These are phyloP conservation scores for Colletotrichum sp. DNA, from an alignment of 2,329 filamentous ascomycete genomes.

Conservation along the genomic window DNA sequence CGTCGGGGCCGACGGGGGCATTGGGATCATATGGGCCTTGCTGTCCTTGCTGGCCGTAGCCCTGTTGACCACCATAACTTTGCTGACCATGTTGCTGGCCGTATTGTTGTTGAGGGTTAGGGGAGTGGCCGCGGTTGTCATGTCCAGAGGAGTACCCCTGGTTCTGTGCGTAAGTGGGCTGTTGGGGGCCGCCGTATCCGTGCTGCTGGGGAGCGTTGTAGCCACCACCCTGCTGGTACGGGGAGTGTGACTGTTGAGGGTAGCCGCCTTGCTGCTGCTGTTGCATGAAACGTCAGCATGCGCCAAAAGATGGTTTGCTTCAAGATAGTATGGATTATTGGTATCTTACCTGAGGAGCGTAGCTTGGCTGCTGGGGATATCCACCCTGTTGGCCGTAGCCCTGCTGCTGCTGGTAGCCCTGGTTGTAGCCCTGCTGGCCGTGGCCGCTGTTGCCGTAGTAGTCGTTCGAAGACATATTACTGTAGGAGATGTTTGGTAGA, in stretches of 20 bases:
- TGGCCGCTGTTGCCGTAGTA: constrained; percentile 37
- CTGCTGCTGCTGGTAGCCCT: constrained; percentile 18
- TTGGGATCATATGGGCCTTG: constrained; percentile 1
- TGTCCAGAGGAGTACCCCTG: constrained; percentile 30
- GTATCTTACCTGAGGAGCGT: constrained; percentile 30
- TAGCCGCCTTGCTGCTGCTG: constrained; percentile 21
- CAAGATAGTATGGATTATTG: not conserved
- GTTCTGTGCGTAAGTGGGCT: constrained; percentile 24
- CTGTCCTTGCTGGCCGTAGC: constrained; percentile 19
- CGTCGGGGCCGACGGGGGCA: constrained; percentile 32
- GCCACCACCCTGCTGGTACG: constrained; percentile 22
- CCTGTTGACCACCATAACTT: not conserved
- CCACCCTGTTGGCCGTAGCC: constrained; percentile 27
- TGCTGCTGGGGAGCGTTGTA: constrained; percentile 23
- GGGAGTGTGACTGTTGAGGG: constrained; percentile 22
- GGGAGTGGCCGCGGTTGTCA: constrained; percentile 28
- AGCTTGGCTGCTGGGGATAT: constrained; percentile 26
- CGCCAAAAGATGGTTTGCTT: not conserved
- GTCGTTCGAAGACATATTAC: constrained; percentile 40
- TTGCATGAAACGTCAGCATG: not conserved
- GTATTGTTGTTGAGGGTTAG: constrained; percentile 22
- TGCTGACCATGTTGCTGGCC: constrained; percentile 22
- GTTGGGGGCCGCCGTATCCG: constrained; percentile 19
- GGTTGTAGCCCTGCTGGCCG: constrained; percentile 22
- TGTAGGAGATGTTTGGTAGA: not conserved